Conservation (phyloP, 768 basidiomycete genomes). For the Boletus pseudopeckii region DNA sequence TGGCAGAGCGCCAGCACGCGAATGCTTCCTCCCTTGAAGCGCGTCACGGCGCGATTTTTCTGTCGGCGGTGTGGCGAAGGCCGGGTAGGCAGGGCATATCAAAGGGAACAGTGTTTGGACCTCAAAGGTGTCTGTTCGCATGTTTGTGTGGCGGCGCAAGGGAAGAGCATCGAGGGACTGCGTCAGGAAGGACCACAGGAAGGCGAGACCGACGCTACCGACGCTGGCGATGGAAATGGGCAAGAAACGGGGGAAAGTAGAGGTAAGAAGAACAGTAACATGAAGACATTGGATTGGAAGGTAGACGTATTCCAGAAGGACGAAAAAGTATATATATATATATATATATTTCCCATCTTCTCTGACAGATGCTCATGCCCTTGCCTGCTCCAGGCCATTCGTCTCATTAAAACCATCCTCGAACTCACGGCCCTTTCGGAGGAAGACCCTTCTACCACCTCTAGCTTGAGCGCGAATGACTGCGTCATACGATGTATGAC, state of each 20-base stretch:
- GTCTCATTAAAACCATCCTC: slow-evolving; percentile 40
- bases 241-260: background rate
- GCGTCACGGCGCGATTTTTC: slow-evolving; percentile 55
- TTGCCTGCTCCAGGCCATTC: slow-evolving; percentile 41
- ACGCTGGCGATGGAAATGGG: slow-evolving; percentile 19
- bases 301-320: slow-evolving; percentile 56
- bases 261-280: slow-evolving; percentile 8
- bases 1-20: slow-evolving; percentile 51
- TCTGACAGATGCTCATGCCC: background rate
- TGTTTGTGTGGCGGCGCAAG: slow-evolving; percentile 36
- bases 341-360: too few relatives aligned
- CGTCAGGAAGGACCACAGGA: background rate
- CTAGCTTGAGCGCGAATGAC: slow-evolving; percentile 23
- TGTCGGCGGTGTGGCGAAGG: slow-evolving; percentile 49
- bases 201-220: background rate
- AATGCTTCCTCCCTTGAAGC: slow-evolving; percentile 52
- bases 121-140: slow-evolving; percentile 60
- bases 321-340: slow-evolving; percentile 46
- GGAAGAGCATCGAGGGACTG: background rate
- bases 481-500: slow-evolving; percentile 43
- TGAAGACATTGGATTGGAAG: slow-evolving; percentile 40
- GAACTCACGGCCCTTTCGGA: slow-evolving; percentile 29
- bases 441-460: slow-evolving; percentile 25
- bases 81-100: slow-evolving; percentile 32
- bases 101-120: slow-evolving; percentile 46